A percentile compares a stretch with the other conserved stretches of the same genome.
Evolutionary conservation across 805 yeast species (phyloP).

Genomic region (Candida railenensis): DNA sequence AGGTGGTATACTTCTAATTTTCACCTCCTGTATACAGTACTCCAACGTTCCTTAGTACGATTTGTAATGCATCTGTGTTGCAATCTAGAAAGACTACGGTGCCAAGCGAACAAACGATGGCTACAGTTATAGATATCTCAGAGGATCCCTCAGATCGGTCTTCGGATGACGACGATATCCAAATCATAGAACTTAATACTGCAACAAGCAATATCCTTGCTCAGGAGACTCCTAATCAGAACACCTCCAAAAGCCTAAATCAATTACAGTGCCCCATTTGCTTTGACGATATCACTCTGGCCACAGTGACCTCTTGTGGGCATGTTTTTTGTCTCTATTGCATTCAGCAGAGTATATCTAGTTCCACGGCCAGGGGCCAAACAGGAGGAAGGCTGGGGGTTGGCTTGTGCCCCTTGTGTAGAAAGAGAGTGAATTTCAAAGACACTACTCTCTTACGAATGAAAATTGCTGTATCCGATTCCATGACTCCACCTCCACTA

Average conservation of each 20-base stretch:
- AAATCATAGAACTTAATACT: constrained; percentile 35
- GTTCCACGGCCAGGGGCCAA: constrained; percentile 44
- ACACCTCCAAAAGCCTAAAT: constrained; percentile 27
- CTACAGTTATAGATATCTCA: constrained; percentile 3
- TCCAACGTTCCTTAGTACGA: too few relatives aligned
- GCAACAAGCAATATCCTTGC: constrained; percentile 35
- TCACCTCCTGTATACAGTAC: too few relatives aligned
- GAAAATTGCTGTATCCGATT: constrained; percentile 12
- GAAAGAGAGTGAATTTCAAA: constrained; percentile 37
- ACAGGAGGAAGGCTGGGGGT: constrained; percentile 34
- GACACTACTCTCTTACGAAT: constrained; percentile 29
- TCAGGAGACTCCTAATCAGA: constrained; percentile 18
- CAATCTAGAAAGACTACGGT: too few relatives aligned
- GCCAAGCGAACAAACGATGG: too few relatives aligned
- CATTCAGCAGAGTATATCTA: constrained; percentile 37
- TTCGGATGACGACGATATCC: constrained; percentile 32
- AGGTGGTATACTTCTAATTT: too few relatives aligned
- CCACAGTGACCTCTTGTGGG: constrained; percentile 44
- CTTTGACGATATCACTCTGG: constrained; percentile 38
- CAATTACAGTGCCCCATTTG: constrained; percentile 45
- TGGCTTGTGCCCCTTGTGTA: constrained; percentile 45
- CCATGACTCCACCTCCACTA: background rate
- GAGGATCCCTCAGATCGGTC: constrained; percentile 1
- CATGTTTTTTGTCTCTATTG: constrained; percentile 45
- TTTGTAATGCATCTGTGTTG: too few relatives aligned